Percentiles rank a stretch among this genome's conserved stretches.
Conservation (phyloP, 2,329 filamentous ascomycete genomes). For the Penicillium brevicompactum region DNA sequence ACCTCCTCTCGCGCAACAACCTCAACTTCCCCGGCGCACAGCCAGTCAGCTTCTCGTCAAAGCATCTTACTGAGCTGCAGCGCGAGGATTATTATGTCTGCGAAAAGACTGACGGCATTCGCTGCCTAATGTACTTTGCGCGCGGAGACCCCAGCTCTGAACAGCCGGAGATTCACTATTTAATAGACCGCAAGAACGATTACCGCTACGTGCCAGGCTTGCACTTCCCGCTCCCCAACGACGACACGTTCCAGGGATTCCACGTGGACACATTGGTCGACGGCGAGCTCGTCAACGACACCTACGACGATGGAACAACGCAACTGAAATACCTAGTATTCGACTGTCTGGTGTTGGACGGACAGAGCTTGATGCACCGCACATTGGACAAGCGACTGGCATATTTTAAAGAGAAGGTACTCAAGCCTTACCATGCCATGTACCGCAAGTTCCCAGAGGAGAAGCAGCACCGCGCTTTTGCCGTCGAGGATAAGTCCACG, state of each 20-base stretch:
- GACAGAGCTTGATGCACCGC: constrained; percentile 72
- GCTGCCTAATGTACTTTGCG: constrained; percentile 91
- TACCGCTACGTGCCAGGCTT: constrained; percentile 83
- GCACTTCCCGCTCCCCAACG: constrained; percentile 75
- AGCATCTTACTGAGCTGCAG: constrained; percentile 80
- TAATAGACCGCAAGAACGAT: constrained; percentile 97
- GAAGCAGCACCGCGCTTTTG: constrained; percentile 71
- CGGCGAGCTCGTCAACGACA: constrained; percentile 89
- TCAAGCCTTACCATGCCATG: constrained; percentile 74
- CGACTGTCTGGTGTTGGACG: constrained; percentile 83
- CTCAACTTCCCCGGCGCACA: constrained; percentile 84
- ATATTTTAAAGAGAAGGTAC: constrained; percentile 78
- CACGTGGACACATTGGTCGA: constrained; percentile 84
- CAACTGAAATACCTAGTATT: constrained; percentile 89
- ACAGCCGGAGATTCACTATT: constrained; percentile 74
- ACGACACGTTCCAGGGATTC: constrained; percentile 63
- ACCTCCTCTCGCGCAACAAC: constrained; percentile 70
- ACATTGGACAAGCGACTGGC: constrained; percentile 86
- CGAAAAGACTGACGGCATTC: constrained; percentile 96
- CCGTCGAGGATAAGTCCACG: constrained; percentile 84
- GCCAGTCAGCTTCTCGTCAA: constrained; percentile 84
- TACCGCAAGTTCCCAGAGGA: constrained; percentile 75
- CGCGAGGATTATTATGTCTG: constrained; percentile 92
- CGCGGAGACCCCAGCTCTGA: constrained; percentile 54
- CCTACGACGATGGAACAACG: constrained; percentile 64